phyloP scores from a whole-genome alignment of 2,329 filamentous ascomycete genomes.

The Botryotinia narcissicola region DNA sequence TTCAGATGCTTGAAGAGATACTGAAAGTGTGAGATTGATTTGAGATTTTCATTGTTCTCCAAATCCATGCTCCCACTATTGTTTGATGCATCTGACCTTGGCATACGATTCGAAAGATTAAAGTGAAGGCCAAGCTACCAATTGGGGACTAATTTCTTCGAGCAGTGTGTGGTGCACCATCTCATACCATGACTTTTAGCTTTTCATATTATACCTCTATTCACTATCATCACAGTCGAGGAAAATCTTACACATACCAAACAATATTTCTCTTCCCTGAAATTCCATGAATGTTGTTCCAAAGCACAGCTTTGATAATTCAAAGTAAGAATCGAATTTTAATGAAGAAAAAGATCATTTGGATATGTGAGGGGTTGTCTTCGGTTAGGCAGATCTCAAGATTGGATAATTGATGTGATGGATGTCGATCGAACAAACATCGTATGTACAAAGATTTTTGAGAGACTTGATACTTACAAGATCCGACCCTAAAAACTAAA shows the following conservation, averaged over 20 bases:
- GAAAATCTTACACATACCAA: neutral
- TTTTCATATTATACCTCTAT: neutral
- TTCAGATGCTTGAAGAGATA: neutral
- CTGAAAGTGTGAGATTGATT: neutral
- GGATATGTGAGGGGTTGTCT: neutral
- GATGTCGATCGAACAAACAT: neutral
- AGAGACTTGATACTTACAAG: neutral
- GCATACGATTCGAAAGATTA: neutral
- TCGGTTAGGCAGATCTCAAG: neutral
- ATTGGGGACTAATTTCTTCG: neutral
- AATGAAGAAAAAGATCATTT: neutral
- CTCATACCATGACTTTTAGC: neutral
- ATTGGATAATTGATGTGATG: neutral
- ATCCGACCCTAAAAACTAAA: neutral
- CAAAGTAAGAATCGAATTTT: neutral
- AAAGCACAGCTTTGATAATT: neutral
- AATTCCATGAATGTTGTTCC: accelerated
- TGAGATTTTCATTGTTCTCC: neutral
- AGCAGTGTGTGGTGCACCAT: neutral
- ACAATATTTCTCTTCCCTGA: neutral
- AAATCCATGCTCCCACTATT: neutral
- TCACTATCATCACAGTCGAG: neutral
- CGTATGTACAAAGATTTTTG: neutral
- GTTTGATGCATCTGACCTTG: neutral
- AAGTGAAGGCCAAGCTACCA: neutral